Evolutionary conservation across 2,329 filamentous ascomycete genomes (phyloP), one percentile per base, ranked within the genome.

Genomic region (Aspergillus felis): DNA sequence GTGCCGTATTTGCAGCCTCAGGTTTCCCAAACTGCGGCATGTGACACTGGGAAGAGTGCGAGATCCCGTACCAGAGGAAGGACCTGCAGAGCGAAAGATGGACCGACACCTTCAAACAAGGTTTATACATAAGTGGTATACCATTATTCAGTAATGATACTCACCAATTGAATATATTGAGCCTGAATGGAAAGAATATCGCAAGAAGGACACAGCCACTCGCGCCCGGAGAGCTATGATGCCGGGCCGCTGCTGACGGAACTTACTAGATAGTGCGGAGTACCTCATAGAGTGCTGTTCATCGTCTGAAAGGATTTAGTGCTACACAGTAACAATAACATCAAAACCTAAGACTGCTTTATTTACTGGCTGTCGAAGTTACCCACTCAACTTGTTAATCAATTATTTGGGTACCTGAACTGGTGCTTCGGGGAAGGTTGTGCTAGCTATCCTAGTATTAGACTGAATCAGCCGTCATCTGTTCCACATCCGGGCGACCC

Each of bases 401-500:
- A 38, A 17, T 38, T 6, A 38, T 38, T 38, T 17, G 32, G 17
- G n/a, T 46, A 24, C 20, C 42, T 46, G 20, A 17, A 5, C n/a
- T 7, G 38, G 17, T 2, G 38, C 8, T 5, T 5, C 14, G 38
- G 17, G 10, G 22, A 47, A 25, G 10, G 22, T 25, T 47, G 12
- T 47, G 20, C 22, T 47, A 14, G 20, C 8, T 44, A 22, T 20
- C 20, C 20, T 25, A 47, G n/a, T 20, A 20, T 17, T 41, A n/a
- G 50, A 38, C 32, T 27, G 53, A 48, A 54, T 55, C 57, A 60
- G 50, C 65, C 58, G 64, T 64, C 62, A 63, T 63, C 63, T 66
- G 63, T 53, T 59, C 62, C 64, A 67, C 68, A 62, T 63, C 63
- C 58, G 60, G 65, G 56, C 58, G 60, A 57, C 61, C 61, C 58